Conservation (phyloP, 495 filamentous ascomycete genomes). For the Penicillium alfredii region DNA sequence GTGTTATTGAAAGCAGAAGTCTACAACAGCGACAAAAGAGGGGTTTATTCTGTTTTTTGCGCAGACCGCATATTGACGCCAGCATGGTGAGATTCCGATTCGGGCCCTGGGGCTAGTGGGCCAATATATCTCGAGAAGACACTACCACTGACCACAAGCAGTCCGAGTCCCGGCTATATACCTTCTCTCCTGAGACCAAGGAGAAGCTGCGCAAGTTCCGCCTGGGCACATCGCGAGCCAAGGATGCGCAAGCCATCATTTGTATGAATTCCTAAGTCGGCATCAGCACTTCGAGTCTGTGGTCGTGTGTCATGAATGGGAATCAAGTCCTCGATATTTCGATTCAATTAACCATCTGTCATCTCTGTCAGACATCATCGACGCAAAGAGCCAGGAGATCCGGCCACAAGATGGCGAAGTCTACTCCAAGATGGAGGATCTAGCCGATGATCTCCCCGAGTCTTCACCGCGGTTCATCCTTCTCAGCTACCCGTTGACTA, state of each 20-base stretch:
- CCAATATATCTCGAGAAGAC: too few relatives aligned
- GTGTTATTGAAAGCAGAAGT: too few relatives aligned
- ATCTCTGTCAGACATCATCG: slow-evolving; percentile 64
- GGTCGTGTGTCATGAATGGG: too few relatives aligned
- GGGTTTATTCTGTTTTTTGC: neutral
- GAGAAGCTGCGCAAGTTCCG: slow-evolving; percentile 89
- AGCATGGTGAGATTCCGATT: slow-evolving; percentile 18
- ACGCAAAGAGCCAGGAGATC: slow-evolving; percentile 83
- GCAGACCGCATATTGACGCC: neutral
- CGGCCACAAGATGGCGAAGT: slow-evolving; percentile 65
- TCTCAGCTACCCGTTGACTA: slow-evolving; percentile 81
- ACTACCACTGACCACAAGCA: slow-evolving; percentile 42
- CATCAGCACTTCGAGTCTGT: too few relatives aligned
- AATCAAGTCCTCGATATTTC: too few relatives aligned
- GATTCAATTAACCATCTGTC: too few relatives aligned
- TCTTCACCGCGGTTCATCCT: slow-evolving; percentile 83
- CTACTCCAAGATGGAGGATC: slow-evolving; percentile 70
- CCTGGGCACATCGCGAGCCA: slow-evolving; percentile 80
- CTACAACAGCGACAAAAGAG: too few relatives aligned
- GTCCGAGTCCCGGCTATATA: slow-evolving; percentile 86
- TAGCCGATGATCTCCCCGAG: slow-evolving; percentile 89
- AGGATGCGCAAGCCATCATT: slow-evolving; percentile 81
- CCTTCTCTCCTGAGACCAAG: slow-evolving; percentile 83
- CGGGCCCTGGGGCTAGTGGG: too few relatives aligned
- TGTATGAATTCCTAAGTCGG: slow-evolving; percentile 58